Base-by-base conservation (phyloP, 495 filamentous ascomycete genomes). In the Rhypophila decipiens region DNA sequence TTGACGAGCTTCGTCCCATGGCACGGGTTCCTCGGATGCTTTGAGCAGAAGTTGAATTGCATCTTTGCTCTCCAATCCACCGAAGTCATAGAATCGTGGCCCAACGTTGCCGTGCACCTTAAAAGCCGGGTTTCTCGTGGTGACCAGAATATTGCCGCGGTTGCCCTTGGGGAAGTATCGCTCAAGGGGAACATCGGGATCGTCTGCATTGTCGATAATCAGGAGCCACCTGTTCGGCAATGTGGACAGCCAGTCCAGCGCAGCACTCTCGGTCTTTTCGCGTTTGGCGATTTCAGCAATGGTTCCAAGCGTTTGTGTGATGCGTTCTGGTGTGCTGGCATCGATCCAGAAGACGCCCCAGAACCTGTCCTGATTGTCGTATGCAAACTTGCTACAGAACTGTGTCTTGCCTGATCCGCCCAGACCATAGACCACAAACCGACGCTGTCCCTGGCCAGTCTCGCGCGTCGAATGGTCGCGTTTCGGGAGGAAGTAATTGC, bases 121-220 rank as follows among this genome's bases (percentile, higher is more conserved):
- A 22, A 51, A 41, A 12, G 50, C 51, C 1, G 65, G 63, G 46
- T 66, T 61, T 13, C 68, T 54, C 21, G 71, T 67, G 8, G 71
- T 72, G 2, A 73, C 53, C 2, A 73, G 51, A 42, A 74, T 54
- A 40, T 52, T 48, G 15, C 67, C 69, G 37, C 53, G 57, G 11
- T 49, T 51, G 3, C 67, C 60, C 10, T 41, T 33, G 15, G 69
- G 68, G 42, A 74, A 44, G 35, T 63, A 57, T 13, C 54, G 42
- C 10, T 63, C 52, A 8, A 70, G 43, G 20, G 52, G 20, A 2
- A 67, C 47, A 1, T 59, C 50, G 19, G 52, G 44, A 44, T 69
- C 66, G 41, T 74, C 71, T 7, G 61, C 71, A 39, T 73, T 68
- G 50, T 69, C 66, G 31, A 69, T 56, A 34, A 51, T 65, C 11